Base-by-base conservation (phyloP, 495 filamentous ascomycete genomes). In the Cryomyces minteri region DNA sequence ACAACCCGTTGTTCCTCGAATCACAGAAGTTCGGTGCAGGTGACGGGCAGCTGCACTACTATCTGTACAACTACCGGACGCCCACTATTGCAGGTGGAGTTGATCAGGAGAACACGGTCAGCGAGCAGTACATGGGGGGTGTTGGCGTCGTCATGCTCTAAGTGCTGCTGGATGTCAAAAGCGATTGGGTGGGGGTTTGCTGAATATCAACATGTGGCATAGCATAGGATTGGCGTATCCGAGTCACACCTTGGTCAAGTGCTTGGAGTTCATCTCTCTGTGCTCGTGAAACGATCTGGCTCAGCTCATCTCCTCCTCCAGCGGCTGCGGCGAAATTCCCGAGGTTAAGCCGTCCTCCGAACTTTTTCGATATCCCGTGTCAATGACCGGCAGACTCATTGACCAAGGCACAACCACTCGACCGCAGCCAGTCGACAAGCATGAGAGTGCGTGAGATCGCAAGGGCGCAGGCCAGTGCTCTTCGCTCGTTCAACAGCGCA, bases 31-130 rank as follows among this genome's bases (percentile, higher is more conserved):
- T 95, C 49, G 88, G 88, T 28, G 74, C 80, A 5, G 90, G 90
- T 11, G 90, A 98, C 57, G 90, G 90, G 40, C 83, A 87, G 57
- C 67, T 98, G 46, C 86, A 96, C 57, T 98, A 80, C 62, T 98
- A 98, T 58, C 69, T 98, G 10, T 98, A 88, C 69, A 98, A 96
- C 65, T 98, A 94, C 69, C 77, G 84, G 32, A 80, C 86, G 6
- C 72, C 77, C 39, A 77, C 77, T 6, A 76, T 98, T 48, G 66
- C 73, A 7, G 87, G 90, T 28, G 90, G 90, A 30, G 77, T 95
- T 28, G 77, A 94, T 60, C 40, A 11, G 10, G 69, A 72, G 46
- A 90, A 90, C 54, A 63, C 71, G 44, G 62, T 82, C 11, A 85
- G 93, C 58, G 72, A 74, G 44, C 74, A 76, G 43, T 67, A 72